Base-by-base conservation (phyloP, 345 rosid species). In the Pelargonium nanum region DNA sequence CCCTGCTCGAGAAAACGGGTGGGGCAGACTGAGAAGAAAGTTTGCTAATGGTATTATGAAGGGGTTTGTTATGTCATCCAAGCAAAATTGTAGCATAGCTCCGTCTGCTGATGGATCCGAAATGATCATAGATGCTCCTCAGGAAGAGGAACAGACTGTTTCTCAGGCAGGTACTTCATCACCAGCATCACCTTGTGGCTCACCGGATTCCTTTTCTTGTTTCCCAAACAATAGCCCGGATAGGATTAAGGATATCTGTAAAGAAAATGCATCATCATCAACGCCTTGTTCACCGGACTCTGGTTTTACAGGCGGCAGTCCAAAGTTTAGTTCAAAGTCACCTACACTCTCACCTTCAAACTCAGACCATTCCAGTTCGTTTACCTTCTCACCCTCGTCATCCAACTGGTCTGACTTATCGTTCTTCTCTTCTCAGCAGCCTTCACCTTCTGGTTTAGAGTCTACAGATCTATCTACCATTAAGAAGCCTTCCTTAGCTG, bases 391-490 rank as follows among this genome's bases (percentile, higher is more conserved):
- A 53, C 91, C 91, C 22, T 77, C 88, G 10, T 83, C 88, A 30
- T 79, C 88, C 54, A 85, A 81, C 64, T 83, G 86, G 88, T 83
- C 87, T 58, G 91, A 85, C 78, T 68, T 77, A 21, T 76, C 84
- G 23, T 77, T 69, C 71, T 68, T 75, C 54, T 80, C 85, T 57
- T 82, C 87, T 56, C 81, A 62, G 74, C 91, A 75, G 64, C 82
- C 88, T 74, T 80, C 86, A 52, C 91, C 91, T 24, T 80, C 91
- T 56, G 70, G 75, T 59, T 20, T 67, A 69, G 85, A 78, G 65
- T 57, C 78, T 22, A 58, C 57, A 4, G 79, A 80, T 57, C 68
- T 58, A 30, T 65, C 59, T 68, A 50, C 59, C 53, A 58, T 50
- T 23, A 72, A 74, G 60, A 66, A 58, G 52, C 64, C 60, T 51